Evolutionary conservation across 2,329 filamentous ascomycete genomes (phyloP).

Genomic region (Cordyceps pruinosa): DNA sequence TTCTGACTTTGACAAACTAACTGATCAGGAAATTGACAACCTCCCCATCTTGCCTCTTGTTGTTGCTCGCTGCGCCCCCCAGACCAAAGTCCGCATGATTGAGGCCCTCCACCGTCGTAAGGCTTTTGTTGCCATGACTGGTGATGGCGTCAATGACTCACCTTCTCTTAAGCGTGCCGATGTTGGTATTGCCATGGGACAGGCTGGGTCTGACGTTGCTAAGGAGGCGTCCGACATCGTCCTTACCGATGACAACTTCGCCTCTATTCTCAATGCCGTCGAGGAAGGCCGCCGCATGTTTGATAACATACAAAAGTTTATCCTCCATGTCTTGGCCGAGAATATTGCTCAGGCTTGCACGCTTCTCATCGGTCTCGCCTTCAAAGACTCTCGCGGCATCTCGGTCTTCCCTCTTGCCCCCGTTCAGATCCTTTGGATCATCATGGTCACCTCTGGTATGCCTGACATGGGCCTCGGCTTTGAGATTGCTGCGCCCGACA

Average conservation of each 20-base stretch:
- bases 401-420: slow-evolving; percentile 67
- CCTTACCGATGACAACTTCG: slow-evolving; percentile 66
- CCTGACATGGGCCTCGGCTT: slow-evolving; percentile 71
- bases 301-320: slow-evolving; percentile 68
- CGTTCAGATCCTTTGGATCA: slow-evolving; percentile 73
- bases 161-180: slow-evolving; percentile 59
- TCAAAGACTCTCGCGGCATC: slow-evolving; percentile 56
- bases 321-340: slow-evolving; percentile 58
- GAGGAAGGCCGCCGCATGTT: slow-evolving; percentile 65
- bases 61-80: slow-evolving; percentile 58
- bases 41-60: slow-evolving; percentile 57
- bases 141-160: slow-evolving; percentile 62
- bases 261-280: slow-evolving; percentile 63
- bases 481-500: slow-evolving; percentile 61
- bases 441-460: slow-evolving; percentile 69
- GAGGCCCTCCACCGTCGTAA: slow-evolving; percentile 58
- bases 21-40: slow-evolving; percentile 54
- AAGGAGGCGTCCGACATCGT: slow-evolving; percentile 64
- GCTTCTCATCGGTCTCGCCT: slow-evolving; percentile 60
- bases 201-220: slow-evolving; percentile 62
- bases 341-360: slow-evolving; percentile 65
- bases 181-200: slow-evolving; percentile 63
- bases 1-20: slow-evolving; percentile 59
- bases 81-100: slow-evolving; percentile 66
- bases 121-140: slow-evolving; percentile 59